Evolutionary conservation across 768 basidiomycete species (phyloP).

Genomic region (Ramaria rubella): DNA sequence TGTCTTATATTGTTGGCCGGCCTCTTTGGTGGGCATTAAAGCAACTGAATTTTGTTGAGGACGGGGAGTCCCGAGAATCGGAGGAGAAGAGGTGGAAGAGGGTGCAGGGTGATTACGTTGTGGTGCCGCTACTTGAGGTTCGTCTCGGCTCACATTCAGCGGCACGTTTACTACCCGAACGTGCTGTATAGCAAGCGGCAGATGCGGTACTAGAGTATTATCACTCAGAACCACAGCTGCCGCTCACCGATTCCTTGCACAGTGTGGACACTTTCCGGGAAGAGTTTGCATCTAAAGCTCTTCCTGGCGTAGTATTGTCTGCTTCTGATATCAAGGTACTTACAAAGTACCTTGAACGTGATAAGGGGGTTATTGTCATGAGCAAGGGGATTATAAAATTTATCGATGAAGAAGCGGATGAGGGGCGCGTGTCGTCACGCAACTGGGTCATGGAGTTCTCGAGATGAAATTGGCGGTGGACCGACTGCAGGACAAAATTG

Average conservation of each 20-base stretch:
- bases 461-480: constrained; percentile 68
- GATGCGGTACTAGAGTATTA: constrained; percentile 43
- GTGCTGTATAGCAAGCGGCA: constrained; percentile 38
- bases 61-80: constrained; percentile 33
- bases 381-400: constrained; percentile 82
- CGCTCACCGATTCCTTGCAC: constrained; percentile 57
- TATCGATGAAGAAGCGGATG: constrained; percentile 34
- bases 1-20: constrained; percentile 62
- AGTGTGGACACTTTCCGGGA: constrained; percentile 52
- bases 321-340: constrained; percentile 63
- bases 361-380: constrained; percentile 54
- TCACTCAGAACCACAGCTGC: constrained; percentile 36
- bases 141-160: background rate
- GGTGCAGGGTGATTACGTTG: constrained; percentile 66
- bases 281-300: constrained; percentile 42
- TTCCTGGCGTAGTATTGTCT: constrained; percentile 40
- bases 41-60: constrained; percentile 65
- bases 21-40: constrained; percentile 86
- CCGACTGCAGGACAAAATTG: constrained; percentile 63
- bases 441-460: constrained; percentile 77
- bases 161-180: background rate
- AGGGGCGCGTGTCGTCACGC: constrained; percentile 45
- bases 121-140: constrained; percentile 54
- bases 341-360: constrained; percentile 73
- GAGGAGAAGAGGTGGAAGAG: constrained; percentile 44